These are phyloP conservation scores for Colletotrichum agaves DNA, from an alignment of 2,329 filamentous ascomycete genomes.

Conservation along the genomic window DNA sequence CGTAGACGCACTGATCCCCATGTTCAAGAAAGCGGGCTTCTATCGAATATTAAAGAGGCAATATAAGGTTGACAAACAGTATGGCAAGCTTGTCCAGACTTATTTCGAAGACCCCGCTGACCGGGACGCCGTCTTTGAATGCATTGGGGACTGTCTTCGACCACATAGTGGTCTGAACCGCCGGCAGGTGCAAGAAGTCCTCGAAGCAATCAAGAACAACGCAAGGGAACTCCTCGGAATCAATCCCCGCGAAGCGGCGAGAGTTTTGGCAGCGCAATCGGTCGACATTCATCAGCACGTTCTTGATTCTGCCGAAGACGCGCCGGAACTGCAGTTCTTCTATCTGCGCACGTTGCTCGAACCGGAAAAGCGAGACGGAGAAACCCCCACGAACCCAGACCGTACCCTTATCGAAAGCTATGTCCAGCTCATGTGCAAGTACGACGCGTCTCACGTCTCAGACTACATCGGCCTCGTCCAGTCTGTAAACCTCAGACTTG, in stretches of 20 bases:
- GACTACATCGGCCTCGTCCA: conserved; percentile 84
- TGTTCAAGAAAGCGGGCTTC: conserved; percentile 84
- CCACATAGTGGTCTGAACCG: conserved; percentile 70
- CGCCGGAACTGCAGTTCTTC: conserved; percentile 74
- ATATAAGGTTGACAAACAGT: conserved; percentile 83
- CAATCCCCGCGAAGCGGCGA: conserved; percentile 72
- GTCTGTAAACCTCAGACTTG: conserved; percentile 76
- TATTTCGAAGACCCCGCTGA: conserved; percentile 90
- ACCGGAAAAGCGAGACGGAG: conserved; percentile 48
- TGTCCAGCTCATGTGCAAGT: conserved; percentile 90
- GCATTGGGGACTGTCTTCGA: conserved; percentile 79
- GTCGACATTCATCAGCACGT: conserved; percentile 74
- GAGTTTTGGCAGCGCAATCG: conserved; percentile 70
- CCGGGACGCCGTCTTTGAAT: conserved; percentile 79
- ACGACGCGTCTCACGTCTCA: conserved; percentile 83
- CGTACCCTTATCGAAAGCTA: conserved; percentile 82
- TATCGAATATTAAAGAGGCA: conserved; percentile 92
- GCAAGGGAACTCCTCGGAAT: conserved; percentile 74
- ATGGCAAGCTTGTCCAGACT: conserved; percentile 78
- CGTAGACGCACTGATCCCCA: conserved; percentile 77
- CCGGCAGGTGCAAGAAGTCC: conserved; percentile 79
- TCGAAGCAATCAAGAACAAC: conserved; percentile 72
- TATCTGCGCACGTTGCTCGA: conserved; percentile 84
- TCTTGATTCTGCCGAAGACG: conserved; percentile 69
- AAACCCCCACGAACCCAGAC: conserved; percentile 49